phyloP scores from a whole-genome alignment of 2,329 filamentous ascomycete species.

The Penicillium sp. region DNA sequence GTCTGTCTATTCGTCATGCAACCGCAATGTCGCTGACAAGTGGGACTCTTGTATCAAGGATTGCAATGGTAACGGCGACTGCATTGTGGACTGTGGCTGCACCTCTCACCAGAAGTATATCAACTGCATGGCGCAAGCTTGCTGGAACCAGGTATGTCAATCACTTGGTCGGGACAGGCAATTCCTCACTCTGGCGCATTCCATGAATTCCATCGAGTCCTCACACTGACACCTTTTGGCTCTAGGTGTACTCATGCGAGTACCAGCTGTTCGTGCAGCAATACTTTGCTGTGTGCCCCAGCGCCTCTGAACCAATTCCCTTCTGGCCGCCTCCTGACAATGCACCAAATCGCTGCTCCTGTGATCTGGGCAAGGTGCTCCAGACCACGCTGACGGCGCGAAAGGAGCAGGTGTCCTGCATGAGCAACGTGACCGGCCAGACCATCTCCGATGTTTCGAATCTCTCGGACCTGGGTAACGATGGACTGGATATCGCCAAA shows the following conservation, averaged over 20 bases:
- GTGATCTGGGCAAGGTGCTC: conserved; percentile 35
- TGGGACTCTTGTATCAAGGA: conserved; percentile 20
- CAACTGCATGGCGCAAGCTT: conserved; percentile 40
- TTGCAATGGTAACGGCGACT: conserved; percentile 23
- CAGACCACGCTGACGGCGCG: conserved; percentile 19
- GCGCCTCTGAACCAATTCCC: conserved; percentile 33
- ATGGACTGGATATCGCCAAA: conserved; percentile 21
- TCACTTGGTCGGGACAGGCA: no score
- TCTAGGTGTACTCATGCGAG: conserved; percentile 40
- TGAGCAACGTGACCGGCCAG: conserved; percentile 19
- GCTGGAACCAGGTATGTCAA: conserved; percentile 39
- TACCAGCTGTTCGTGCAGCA: conserved; percentile 40
- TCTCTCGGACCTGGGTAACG: conserved; percentile 17
- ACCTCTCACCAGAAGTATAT: conserved; percentile 27
- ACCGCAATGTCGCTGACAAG: conserved; percentile 18
- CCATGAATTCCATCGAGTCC: no score
- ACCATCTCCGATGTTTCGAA: conserved; percentile 2
- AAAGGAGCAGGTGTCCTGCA: conserved; percentile 20
- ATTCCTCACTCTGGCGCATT: no score
- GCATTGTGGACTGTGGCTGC: conserved; percentile 24
- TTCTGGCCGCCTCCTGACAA: conserved; percentile 40
- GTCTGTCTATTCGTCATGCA: conserved; percentile 21
- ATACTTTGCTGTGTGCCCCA: conserved; percentile 35
- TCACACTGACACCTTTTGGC: background rate
- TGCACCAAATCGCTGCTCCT: conserved; percentile 38